These are phyloP conservation scores for Evansstolkia leycettana DNA, from an alignment of 495 filamentous ascomycete genomes.

Conservation along the genomic window DNA sequence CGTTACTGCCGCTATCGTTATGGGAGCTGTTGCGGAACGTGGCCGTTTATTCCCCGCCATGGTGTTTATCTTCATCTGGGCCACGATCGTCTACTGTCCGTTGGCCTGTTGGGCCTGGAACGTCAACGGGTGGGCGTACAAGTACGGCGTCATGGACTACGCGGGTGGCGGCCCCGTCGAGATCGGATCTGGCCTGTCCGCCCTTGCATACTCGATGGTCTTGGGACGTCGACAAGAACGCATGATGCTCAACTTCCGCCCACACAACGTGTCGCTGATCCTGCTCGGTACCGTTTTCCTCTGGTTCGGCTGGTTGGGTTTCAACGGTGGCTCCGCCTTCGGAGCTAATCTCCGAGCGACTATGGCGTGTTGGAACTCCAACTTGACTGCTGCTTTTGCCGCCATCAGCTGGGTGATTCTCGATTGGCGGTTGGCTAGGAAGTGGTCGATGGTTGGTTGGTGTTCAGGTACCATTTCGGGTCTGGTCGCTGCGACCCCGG, in stretches of 20 bases:
- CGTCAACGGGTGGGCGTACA: constrained; percentile 81
- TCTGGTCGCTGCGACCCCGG: constrained; percentile 83
- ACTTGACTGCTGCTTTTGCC: constrained; percentile 79
- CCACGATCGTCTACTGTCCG: constrained; percentile 93
- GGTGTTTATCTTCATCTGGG: constrained; percentile 94
- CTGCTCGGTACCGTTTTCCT: constrained; percentile 89
- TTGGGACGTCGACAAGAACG: constrained; percentile 95
- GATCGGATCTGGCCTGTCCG: constrained; percentile 86
- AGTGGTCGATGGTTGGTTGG: constrained; percentile 99
- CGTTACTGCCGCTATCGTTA: constrained; percentile 83
- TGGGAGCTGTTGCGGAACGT: constrained; percentile 86
- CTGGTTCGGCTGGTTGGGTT: constrained; percentile 98
- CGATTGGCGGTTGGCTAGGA: constrained; percentile 87
- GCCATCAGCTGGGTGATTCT: constrained; percentile 84
- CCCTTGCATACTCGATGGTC: constrained; percentile 89
- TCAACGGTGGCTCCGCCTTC: constrained; percentile 96
- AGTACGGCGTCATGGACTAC: constrained; percentile 91
- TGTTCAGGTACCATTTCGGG: constrained; percentile 90
- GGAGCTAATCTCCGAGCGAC: constrained; percentile 89
- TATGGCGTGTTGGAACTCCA: constrained; percentile 97
- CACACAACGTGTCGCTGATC: constrained; percentile 97
- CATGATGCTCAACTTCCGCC: constrained; percentile 95
- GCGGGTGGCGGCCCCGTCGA: constrained; percentile 97
- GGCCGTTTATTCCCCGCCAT: constrained; percentile 89
- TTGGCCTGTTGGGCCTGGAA: constrained; percentile 95